A percentile compares a stretch with the other conserved stretches of the same genome.
Conservation (phyloP, 2,329 filamentous ascomycete genomes). For the Fusarium sororula region DNA sequence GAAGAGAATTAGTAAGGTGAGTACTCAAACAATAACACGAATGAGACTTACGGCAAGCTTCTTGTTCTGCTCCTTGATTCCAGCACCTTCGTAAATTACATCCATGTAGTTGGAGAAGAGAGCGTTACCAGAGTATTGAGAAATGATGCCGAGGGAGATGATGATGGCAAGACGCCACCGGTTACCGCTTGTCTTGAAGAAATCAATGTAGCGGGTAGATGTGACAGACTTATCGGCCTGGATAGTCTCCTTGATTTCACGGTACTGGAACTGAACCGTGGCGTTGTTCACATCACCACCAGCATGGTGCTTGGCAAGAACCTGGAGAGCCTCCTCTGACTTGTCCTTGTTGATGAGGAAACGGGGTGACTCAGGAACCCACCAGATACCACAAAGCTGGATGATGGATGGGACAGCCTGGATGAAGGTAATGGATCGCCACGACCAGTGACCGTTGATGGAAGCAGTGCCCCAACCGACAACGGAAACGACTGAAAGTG, state of each 20-base stretch:
- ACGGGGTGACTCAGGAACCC: slow-evolving; percentile 73
- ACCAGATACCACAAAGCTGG: slow-evolving; percentile 73
- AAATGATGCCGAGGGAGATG: slow-evolving; percentile 71
- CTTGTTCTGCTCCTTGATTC: slow-evolving; percentile 65
- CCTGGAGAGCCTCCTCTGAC: slow-evolving; percentile 67
- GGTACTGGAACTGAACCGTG: slow-evolving; percentile 72
- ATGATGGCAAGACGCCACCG: slow-evolving; percentile 70
- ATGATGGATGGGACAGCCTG: slow-evolving; percentile 69
- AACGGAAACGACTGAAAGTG: slow-evolving; percentile 60
- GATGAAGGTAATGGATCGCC: slow-evolving; percentile 72
- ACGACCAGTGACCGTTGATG: slow-evolving; percentile 70
- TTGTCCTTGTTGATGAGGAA: slow-evolving; percentile 72
- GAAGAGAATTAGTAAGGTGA: not conserved
- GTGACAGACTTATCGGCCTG: slow-evolving; percentile 62
- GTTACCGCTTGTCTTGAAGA: slow-evolving; percentile 70
- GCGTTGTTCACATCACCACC: slow-evolving; percentile 66
- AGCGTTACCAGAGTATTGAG: slow-evolving; percentile 74
- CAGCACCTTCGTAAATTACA: slow-evolving; percentile 68
- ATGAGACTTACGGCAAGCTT: slow-evolving; percentile 59
- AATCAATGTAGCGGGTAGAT: slow-evolving; percentile 66
- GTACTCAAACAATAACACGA: not conserved
- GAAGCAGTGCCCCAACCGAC: slow-evolving; percentile 70
- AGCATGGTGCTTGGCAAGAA: slow-evolving; percentile 71
- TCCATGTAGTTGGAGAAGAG: slow-evolving; percentile 74
- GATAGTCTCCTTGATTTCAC: slow-evolving; percentile 73